Base-by-base conservation (phyloP, 441 rosid genomes). In the Erysimum cheiri region DNA sequence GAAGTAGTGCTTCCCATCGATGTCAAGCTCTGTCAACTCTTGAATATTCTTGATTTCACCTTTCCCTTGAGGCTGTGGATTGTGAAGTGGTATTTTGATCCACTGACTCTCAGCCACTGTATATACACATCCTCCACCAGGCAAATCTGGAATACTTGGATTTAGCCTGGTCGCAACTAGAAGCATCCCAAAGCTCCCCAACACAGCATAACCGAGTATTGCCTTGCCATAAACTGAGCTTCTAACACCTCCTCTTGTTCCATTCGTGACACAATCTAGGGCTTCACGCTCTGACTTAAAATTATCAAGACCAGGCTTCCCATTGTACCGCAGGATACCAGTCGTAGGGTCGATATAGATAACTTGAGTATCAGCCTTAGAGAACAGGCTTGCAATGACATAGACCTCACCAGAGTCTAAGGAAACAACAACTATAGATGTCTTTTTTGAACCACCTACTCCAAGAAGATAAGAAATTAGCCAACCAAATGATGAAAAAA, bases 1-100 rank as follows among this genome's bases (percentile, higher is more conserved):
- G 76, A 90, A 95, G 70, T 85, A 95, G 75, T 95, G 97, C 74
- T 85, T 95, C 78, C 97, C 98, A 64, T 92, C 98, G 50, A 95
- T 89, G 35, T 92, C 98, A 62, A 95, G 87, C 70, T 95, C 98
- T 32, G 91, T 76, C 73, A 95, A 87, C 71, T 92, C 99, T 70
- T 80, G 96, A 81, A 90, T 64, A 82, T 88, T 95, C 82, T 89
- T 95, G 28, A 73, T 60, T 67, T 95, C 98, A 52, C 94, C 96
- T 84, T 89, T 95, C 63, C 96, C 97, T 73, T 85, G 98, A 41
- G 87, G 83, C 78, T 87, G 85, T 75, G 98, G 93, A 78, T 88
- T 84, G 60, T 88, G 84, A 73, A 92, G 92, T 24, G 93, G 67
- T 69, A 87, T 77, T 83, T 89, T 92, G 69, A 92, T 85, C 98